Conservation (phyloP, 352 stramenopile species). For the Phytophthora foliorum region DNA sequence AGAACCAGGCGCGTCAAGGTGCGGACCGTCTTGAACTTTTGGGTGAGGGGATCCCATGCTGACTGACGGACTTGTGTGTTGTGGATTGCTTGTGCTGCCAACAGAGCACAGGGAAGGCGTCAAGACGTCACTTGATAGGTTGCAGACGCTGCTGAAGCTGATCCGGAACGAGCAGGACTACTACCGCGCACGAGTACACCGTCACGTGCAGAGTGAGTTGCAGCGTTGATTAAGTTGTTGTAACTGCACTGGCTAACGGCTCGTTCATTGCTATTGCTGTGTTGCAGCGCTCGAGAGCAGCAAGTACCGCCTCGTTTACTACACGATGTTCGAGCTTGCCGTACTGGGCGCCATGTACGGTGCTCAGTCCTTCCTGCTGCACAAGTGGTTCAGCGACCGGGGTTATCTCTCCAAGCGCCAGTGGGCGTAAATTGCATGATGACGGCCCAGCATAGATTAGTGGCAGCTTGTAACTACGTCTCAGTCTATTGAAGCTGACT, state of each 20-base stretch:
- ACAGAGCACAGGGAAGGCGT: constrained; percentile 79
- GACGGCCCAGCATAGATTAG: constrained; percentile 6
- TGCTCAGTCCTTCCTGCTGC: constrained; percentile 77
- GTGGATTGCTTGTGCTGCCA: constrained; percentile 11
- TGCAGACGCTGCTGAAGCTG: constrained; percentile 71
- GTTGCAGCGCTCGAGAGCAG: constrained; percentile 77
- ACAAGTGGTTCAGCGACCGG: constrained; percentile 89
- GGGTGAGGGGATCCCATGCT: neutral
- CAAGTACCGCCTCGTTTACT: constrained; percentile 82
- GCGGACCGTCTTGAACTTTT: constrained; percentile 15
- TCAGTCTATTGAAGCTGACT: constrained; percentile 13
- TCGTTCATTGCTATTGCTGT: neutral
- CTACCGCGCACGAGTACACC: constrained; percentile 72
- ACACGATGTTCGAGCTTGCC: constrained; percentile 76
- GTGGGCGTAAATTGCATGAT: constrained; percentile 57
- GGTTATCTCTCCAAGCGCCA: constrained; percentile 76
- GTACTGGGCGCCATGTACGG: constrained; percentile 79
- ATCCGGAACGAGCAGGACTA: constrained; percentile 87
- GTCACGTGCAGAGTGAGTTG: constrained; percentile 78
- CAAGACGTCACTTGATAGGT: constrained; percentile 64
- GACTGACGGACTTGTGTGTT: constrained; percentile 1
- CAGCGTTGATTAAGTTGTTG: neutral
- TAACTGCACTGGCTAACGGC: constrained; percentile 10
- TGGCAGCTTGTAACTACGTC: constrained; percentile 6
- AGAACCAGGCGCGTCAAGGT: constrained; percentile 74